phyloP scores from a whole-genome alignment of 768 basidiomycete species.

The Tephrocybe sp. region DNA sequence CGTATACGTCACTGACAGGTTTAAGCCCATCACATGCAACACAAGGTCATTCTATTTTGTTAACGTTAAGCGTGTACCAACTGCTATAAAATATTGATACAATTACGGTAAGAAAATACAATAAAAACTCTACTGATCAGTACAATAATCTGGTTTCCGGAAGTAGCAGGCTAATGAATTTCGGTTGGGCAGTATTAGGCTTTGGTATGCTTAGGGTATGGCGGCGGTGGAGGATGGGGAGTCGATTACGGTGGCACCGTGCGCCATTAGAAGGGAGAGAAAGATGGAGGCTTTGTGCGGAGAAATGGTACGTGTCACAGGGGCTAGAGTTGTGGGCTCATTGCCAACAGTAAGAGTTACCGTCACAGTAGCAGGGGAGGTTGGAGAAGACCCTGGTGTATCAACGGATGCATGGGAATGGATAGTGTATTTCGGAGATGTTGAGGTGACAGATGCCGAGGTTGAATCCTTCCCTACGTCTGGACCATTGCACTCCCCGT shows the following conservation, averaged over 20 bases:
- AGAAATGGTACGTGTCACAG: constrained; percentile 40
- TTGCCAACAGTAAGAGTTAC: constrained; percentile 29
- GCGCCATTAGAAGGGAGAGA: constrained; percentile 34
- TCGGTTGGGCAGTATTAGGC: too few relatives aligned
- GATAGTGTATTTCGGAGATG: not conserved
- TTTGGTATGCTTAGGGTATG: too few relatives aligned
- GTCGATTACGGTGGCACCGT: constrained; percentile 17
- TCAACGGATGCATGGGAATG: constrained; percentile 6
- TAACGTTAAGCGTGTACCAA: too few relatives aligned
- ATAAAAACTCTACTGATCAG: too few relatives aligned
- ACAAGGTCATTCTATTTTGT: too few relatives aligned
- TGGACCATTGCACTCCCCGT: not conserved
- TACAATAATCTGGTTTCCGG: too few relatives aligned
- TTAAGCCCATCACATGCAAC: too few relatives aligned
- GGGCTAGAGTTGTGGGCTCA: constrained; percentile 24
- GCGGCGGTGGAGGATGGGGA: not conserved
- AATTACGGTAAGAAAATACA: too few relatives aligned
- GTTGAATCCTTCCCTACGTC: not conserved
- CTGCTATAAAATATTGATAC: too few relatives aligned
- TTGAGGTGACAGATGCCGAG: not conserved
- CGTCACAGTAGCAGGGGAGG: constrained; percentile 20
- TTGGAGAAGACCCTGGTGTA: constrained; percentile 1
- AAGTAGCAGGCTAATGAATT: too few relatives aligned
- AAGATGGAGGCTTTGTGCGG: constrained; percentile 40
- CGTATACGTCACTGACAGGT: too few relatives aligned